Evolutionary conservation across 23 red algal genomes (phyloP).

Genomic region (Chondrus crispus): DNA sequence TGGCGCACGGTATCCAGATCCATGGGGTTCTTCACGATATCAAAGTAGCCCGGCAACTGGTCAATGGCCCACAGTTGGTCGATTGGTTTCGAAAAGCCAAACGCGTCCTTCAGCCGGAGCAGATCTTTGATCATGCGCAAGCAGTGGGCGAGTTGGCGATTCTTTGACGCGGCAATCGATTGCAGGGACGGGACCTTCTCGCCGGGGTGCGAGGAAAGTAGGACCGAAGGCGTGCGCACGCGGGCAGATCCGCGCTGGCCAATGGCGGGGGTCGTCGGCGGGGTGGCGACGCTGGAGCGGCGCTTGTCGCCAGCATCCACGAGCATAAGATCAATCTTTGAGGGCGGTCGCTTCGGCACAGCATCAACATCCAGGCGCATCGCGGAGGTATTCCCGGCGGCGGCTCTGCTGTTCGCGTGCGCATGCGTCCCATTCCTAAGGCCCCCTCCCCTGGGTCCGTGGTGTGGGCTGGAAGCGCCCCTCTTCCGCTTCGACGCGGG

Average conservation of each 20-base stretch:
- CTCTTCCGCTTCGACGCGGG: too few relatives aligned
- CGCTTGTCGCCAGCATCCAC: neutral
- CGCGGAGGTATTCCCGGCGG: neutral
- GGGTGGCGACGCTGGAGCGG: neutral
- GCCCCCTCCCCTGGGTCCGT: too few relatives aligned
- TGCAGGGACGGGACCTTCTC: constrained; percentile 4
- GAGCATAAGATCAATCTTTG: neutral
- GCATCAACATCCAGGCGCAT: neutral
- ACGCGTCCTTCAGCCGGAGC: constrained; percentile 65
- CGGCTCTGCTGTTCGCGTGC: neutral
- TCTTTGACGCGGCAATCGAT: constrained; percentile 15
- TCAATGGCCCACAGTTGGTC: constrained; percentile 80
- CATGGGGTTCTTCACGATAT: constrained; percentile 88
- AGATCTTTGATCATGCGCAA: constrained; percentile 68
- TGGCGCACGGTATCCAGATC: constrained; percentile 86
- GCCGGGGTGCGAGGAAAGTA: constrained; percentile 57
- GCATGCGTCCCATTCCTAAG: too few relatives aligned
- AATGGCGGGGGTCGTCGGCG: neutral
- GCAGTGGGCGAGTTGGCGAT: constrained; percentile 55
- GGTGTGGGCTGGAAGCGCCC: too few relatives aligned
- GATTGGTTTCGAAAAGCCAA: constrained; percentile 84
- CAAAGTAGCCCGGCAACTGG: constrained; percentile 88
- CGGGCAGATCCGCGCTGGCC: constrained; percentile 22
- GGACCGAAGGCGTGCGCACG: constrained; percentile 53
- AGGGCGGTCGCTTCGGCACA: neutral